Percentiles rank a stretch among this genome's conserved stretches.
Conservation (phyloP, 306 rosid genomes). For the Prinsepia uniflora region DNA sequence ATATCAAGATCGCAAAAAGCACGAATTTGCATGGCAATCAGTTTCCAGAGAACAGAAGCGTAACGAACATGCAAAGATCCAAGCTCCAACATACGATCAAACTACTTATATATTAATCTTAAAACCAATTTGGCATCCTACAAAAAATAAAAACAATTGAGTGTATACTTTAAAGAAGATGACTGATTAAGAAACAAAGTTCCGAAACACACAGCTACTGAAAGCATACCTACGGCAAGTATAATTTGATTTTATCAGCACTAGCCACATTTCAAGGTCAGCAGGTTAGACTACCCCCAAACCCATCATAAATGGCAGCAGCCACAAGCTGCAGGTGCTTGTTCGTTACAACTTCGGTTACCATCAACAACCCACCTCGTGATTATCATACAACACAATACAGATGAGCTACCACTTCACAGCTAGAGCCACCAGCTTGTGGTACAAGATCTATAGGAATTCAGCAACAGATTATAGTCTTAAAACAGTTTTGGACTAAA, state of each 20-base stretch:
- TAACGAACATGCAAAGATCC: too few relatives aligned
- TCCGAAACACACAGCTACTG: background rate
- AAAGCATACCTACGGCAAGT: background rate
- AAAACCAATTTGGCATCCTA: too few relatives aligned
- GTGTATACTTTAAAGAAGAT: too few relatives aligned
- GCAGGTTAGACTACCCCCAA: slow-evolving; percentile 39
- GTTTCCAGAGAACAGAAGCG: too few relatives aligned
- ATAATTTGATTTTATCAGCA: too few relatives aligned
- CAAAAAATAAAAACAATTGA: too few relatives aligned
- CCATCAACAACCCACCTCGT: slow-evolving; percentile 32
- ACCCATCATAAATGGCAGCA: slow-evolving; percentile 49
- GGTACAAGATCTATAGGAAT: slow-evolving; percentile 56
- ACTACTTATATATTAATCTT: too few relatives aligned
- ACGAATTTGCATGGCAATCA: too few relatives aligned
- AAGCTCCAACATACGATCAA: too few relatives aligned
- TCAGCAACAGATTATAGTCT: slow-evolving; percentile 39
- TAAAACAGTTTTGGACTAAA: slow-evolving; percentile 23
- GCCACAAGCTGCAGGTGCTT: slow-evolving; percentile 39
- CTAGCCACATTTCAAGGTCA: background rate
- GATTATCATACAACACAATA: slow-evolving; percentile 33
- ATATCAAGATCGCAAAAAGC: too few relatives aligned
- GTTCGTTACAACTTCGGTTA: slow-evolving; percentile 24
- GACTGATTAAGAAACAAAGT: background rate
- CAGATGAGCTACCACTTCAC: slow-evolving; percentile 56
- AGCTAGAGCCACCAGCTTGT: slow-evolving; percentile 44